Evolutionary conservation across 2,329 filamentous ascomycete species (phyloP).

Genomic region (Plectosphaerella sp.): DNA sequence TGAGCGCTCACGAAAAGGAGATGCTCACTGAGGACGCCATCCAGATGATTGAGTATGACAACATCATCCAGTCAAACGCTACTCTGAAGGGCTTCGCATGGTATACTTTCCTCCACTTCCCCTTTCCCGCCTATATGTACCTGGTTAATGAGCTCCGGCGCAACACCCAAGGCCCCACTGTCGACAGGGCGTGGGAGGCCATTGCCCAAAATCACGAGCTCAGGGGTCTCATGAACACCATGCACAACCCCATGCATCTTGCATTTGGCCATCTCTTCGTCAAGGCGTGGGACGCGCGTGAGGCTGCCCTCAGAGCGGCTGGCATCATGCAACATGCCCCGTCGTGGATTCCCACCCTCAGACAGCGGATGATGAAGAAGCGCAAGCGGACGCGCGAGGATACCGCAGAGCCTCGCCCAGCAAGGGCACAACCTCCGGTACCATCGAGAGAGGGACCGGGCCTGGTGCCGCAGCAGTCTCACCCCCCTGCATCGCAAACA

Average conservation of each 20-base stretch:
- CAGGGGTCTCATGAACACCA: constrained; percentile 42
- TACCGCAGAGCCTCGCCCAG: constrained; percentile 1
- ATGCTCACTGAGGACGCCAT: constrained; percentile 50
- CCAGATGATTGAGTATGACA: constrained; percentile 56
- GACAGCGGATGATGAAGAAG: constrained; percentile 35
- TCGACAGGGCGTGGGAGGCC: constrained; percentile 54
- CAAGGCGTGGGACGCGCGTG: constrained; percentile 58
- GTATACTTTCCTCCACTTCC: constrained; percentile 57
- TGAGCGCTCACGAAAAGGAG: constrained; percentile 45
- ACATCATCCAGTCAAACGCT: constrained; percentile 46
- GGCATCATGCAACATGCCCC: constrained; percentile 40
- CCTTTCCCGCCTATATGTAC: constrained; percentile 58
- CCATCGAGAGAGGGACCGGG: background rate
- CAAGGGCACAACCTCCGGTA: background rate
- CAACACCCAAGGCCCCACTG: constrained; percentile 48
- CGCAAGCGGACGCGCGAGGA: constrained; percentile 16
- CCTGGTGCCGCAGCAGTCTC: background rate
- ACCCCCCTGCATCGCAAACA: background rate
- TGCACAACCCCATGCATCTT: constrained; percentile 52
- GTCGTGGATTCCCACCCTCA: constrained; percentile 41
- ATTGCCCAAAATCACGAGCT: constrained; percentile 51
- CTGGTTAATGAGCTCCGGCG: constrained; percentile 50
- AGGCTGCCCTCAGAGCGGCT: constrained; percentile 37
- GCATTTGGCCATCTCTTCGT: constrained; percentile 55
- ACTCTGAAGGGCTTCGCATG: constrained; percentile 49